Evolutionary conservation across 331 rosid species (phyloP).

Genomic region (Pyrus hybrid): DNA sequence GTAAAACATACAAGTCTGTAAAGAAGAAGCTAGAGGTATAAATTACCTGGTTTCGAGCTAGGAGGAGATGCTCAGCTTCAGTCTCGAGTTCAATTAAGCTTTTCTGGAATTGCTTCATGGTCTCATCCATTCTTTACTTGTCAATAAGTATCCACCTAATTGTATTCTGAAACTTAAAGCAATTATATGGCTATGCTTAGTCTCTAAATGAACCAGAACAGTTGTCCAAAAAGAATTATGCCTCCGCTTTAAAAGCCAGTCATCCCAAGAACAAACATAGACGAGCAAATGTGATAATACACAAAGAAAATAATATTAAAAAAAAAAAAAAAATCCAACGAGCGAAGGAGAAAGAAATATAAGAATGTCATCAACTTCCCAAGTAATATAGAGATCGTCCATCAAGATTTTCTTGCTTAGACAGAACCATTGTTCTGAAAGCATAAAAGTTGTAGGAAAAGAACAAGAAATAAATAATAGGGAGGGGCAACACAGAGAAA

Average conservation of each 20-base stretch:
- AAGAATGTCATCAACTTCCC: too few species aligned
- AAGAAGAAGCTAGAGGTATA: not conserved
- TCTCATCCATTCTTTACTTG: conserved; percentile 43
- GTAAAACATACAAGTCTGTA: not conserved
- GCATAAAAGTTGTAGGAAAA: too few species aligned
- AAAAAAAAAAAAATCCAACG: too few species aligned
- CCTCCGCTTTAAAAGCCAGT: not conserved
- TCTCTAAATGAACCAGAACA: not conserved
- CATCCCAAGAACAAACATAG: not conserved
- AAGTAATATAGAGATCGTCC: too few species aligned
- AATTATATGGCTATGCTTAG: not conserved
- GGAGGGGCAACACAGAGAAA: too few species aligned
- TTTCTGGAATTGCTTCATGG: conserved; percentile 39
- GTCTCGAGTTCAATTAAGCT: conserved; percentile 55
- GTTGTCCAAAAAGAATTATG: not conserved
- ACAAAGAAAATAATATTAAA: not conserved
- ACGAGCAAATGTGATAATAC: not conserved
- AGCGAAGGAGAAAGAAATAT: too few species aligned
- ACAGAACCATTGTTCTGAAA: too few species aligned
- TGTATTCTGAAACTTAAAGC: too few species aligned
- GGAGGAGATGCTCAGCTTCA: conserved; percentile 75
- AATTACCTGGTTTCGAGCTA: conserved; percentile 66
- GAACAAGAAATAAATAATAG: too few species aligned
- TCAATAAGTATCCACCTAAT: not conserved
- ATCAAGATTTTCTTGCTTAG: too few species aligned